A percentile compares a stretch with the other conserved stretches of the same genome.
Evolutionary conservation across 306 rosid species (phyloP).

Genomic region (Fragaria vesca): DNA sequence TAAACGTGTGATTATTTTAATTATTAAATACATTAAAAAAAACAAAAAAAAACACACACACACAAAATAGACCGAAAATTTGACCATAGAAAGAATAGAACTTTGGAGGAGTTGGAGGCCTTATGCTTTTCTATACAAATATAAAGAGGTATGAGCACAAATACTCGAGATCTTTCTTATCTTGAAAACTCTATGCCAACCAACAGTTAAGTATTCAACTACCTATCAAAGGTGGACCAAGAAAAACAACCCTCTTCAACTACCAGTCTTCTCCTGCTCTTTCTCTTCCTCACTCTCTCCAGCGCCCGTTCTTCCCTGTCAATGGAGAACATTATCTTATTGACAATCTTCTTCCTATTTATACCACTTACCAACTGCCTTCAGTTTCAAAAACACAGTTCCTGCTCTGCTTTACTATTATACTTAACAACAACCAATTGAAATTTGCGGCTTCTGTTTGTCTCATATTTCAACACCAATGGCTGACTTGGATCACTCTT

Average conservation of each 20-base stretch:
- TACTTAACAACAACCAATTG: neutral
- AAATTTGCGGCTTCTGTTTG: conserved; percentile 14
- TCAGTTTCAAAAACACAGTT: conserved; percentile 22
- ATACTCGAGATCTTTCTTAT: neutral
- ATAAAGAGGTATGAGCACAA: neutral
- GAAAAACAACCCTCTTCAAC: conserved; percentile 36
- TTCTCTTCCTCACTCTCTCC: conserved; percentile 6
- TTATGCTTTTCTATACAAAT: no score
- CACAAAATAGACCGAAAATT: neutral
- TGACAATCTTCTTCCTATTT: conserved; percentile 35
- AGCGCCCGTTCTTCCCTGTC: conserved; percentile 24
- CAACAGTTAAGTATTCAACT: conserved; percentile 43
- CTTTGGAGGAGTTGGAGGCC: neutral
- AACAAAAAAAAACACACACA: neutral
- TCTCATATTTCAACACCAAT: conserved; percentile 34
- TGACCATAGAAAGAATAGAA: neutral
- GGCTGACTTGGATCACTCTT: conserved; percentile 56
- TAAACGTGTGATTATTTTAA: no score
- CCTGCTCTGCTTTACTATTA: conserved; percentile 1
- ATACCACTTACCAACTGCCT: conserved; percentile 33
- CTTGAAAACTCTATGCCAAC: conserved; percentile 26
- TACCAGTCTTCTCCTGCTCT: conserved; percentile 50
- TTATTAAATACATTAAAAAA: no score
- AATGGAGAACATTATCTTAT: conserved; percentile 9
- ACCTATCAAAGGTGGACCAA: conserved; percentile 50